phyloP scores from a whole-genome alignment of 257 asterid species.

The Nicotiana undulata region DNA sequence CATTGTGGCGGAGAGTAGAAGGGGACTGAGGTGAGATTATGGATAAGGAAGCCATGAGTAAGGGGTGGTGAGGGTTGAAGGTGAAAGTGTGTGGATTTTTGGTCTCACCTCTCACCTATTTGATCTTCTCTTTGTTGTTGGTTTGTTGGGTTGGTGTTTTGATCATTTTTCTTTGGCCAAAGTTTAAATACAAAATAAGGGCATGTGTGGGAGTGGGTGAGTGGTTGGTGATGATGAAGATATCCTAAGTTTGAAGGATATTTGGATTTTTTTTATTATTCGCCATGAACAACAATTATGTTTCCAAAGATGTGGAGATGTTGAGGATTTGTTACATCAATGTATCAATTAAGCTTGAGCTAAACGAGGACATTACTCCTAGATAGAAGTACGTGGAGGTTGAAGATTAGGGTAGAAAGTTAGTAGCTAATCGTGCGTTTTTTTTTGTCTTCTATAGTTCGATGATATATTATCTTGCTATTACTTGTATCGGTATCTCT shows the following conservation, averaged over 20 bases:
- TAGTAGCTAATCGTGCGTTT: no score
- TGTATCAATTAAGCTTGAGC: not conserved
- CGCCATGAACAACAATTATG: not conserved
- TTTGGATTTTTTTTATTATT: not conserved
- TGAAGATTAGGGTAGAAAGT: no score
- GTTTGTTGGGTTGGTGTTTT: constrained; percentile 2
- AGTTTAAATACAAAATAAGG: not conserved
- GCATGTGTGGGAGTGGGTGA: not conserved
- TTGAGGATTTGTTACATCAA: no score
- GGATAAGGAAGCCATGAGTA: constrained; percentile 22
- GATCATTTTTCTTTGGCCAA: not conserved
- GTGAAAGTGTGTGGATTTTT: not conserved
- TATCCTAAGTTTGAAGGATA: not conserved
- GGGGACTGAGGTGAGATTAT: constrained; percentile 4
- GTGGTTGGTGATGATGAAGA: not conserved
- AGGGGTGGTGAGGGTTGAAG: not conserved
- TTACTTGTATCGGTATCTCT: no score
- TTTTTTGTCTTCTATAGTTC: no score
- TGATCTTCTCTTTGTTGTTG: not conserved
- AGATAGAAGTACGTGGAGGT: no score
- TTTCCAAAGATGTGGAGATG: not conserved
- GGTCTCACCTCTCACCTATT: not conserved
- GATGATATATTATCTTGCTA: no score
- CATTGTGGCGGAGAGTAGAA: constrained; percentile 7
- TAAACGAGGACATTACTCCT: no score